Evolutionary conservation across 2,329 filamentous ascomycete genomes (phyloP).

Genomic region (Penicillium sp.): DNA sequence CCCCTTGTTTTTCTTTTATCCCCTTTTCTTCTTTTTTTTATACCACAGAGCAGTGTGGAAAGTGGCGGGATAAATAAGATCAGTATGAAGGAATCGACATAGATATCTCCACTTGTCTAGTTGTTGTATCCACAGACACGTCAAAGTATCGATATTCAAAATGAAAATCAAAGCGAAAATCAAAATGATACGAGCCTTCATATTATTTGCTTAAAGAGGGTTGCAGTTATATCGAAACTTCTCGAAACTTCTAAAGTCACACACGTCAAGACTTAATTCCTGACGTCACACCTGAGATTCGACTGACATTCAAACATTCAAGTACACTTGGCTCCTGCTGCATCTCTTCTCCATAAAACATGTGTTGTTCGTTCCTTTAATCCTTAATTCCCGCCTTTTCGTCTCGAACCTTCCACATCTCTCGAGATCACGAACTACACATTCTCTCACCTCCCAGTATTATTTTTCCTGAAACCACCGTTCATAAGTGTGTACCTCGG

Average conservation of each 20-base stretch:
- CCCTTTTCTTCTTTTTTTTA: background rate
- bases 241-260: constrained; percentile 41
- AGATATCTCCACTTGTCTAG: background rate
- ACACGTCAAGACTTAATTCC: constrained; percentile 8
- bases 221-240: constrained; percentile 29
- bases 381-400: background rate
- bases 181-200: background rate
- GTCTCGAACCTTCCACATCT: constrained; percentile 35
- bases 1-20: no score
- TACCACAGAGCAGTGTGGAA: background rate
- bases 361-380: background rate
- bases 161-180: background rate
- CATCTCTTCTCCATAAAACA: background rate
- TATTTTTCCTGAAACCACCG: constrained; percentile 2
- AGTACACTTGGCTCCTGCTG: background rate
- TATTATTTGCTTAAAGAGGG: background rate
- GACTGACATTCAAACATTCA: constrained; percentile 7
- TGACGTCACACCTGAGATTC: constrained; percentile 28
- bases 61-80: background rate
- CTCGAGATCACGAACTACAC: constrained; percentile 26
- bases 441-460: constrained; percentile 4
- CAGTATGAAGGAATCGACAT: background rate
- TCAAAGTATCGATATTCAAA: background rate
- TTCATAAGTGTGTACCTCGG: constrained; percentile 6
- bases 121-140: no score